Evolutionary conservation across 2,329 filamentous ascomycete genomes (phyloP), one percentile per base, ranked within the genome.

Genomic region (Diplodia intermedia): DNA sequence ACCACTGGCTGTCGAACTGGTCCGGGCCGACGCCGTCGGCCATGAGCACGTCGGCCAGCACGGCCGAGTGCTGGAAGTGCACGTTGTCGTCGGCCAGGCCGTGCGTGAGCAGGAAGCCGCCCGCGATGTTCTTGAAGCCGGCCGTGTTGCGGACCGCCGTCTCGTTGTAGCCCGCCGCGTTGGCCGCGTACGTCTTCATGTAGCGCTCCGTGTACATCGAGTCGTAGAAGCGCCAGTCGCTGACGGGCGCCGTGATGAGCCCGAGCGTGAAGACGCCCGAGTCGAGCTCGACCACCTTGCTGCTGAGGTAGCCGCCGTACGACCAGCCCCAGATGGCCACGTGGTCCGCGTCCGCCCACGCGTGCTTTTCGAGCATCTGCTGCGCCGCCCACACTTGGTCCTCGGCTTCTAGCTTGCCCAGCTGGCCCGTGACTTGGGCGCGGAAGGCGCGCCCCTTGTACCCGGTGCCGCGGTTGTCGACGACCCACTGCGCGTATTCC

Each of bases 221-320:
- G 76, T 91, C 89, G 76, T 91, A 91, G 79, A 91, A 88, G 1
- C 88, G 84, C 87, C 88, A 91, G 78, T 91, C 89, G 2, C 83
- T 83, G 0, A 91, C 88, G 0, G 89, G 89, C 0, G 89, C 89
- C 0, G 87, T 88, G 71, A 89, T 88, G 11, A 91, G 77, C 0
- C 84, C 89, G 8, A 89, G 83, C 0, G 86, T 85, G 75, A 91
- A 90, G 18, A 85, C 84, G 1, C 85, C 86, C 20, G 85, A 86
- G 75, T 87, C 81, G 0, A 82, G 80, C 73, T 91, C 89, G 8
- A 91, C 80, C 0, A 90, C 88, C 79, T 91, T 91, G 63, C 87
- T 80, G 0, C 87, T 83, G 1, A 91, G 82, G 72, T 89, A 91
- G 1, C 89, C 89, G 14, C 89, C 89, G 71, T 86, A 91, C 0